Base-by-base conservation (phyloP, 75 land plant species). In the Azolla pinnata region DNA sequence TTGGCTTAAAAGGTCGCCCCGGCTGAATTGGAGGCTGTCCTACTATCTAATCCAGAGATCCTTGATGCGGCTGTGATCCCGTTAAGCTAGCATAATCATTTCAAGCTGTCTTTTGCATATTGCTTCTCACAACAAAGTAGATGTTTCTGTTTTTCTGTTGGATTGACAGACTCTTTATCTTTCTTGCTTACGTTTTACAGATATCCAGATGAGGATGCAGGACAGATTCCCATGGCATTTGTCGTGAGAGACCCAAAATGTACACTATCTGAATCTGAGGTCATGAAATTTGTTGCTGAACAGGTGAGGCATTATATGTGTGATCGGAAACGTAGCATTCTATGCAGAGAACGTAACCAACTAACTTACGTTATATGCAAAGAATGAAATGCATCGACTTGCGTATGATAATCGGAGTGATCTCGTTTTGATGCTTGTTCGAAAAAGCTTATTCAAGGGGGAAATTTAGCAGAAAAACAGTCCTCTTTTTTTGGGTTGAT, bases 31-130 rank as follows among this genome's bases (percentile, higher is more conserved):
- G 91, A 87, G 69, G 72, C 75, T 35, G 44, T 88, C 21, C 93
- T 88, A 58, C 77, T 67, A 21, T 60, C 72, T 26, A 62, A 85
- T 29, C 80, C 83, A 12, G 81, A 60, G 20, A 79, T 88, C 40
- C 46, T 52, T n/a, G 93, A 88, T 68, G 85, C 78, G 42, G 89
- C 89, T 44, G 93, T 88, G 12, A 70, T 88, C 18, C 89, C 89
- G 93, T 88, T 7, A n/a, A n/a, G n/a, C n/a, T n/a, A n/a, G n/a
- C n/a, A n/a, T n/a, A n/a, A n/a, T n/a, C n/a, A n/a, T n/a, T n/a
- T n/a, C n/a, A n/a, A n/a, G n/a, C n/a, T 38, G 42, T 38, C 14
- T 38, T 14, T 14, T 7, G 14, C 7, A 7, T 7, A 38, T 38
- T 38, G 10, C 14, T 14, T 7, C 10, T 38, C 14, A 38, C 42